Evolutionary conservation across 768 basidiomycete genomes (phyloP).

Genomic region (Termitomyces heimii): DNA sequence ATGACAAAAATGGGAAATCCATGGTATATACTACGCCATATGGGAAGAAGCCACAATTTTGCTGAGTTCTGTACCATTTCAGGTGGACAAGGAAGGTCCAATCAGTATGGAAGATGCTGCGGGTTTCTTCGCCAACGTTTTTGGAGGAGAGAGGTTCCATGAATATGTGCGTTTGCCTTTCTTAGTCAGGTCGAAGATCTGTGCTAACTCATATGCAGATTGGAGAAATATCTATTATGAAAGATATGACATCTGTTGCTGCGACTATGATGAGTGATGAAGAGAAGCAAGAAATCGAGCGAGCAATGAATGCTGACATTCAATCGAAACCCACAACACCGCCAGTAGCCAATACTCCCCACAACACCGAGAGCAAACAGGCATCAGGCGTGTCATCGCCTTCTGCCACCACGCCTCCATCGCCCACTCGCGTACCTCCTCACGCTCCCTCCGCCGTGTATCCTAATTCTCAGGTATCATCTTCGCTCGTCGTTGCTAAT

Average conservation of each 20-base stretch:
- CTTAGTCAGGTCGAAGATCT: neutral
- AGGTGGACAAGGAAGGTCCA: conserved; percentile 77
- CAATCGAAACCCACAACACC: conserved; percentile 18
- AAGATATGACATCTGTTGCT: conserved; percentile 83
- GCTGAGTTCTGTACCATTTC: neutral
- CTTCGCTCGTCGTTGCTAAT: conserved; percentile 18
- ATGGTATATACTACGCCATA: conserved; percentile 45
- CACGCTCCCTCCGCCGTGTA: conserved; percentile 8
- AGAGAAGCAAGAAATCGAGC: conserved; percentile 84
- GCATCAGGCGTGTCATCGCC: conserved; percentile 8
- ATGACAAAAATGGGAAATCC: conserved; percentile 92
- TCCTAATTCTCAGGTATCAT: conserved; percentile 5
- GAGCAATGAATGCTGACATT: conserved; percentile 46
- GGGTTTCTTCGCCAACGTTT: conserved; percentile 92
- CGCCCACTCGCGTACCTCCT: conserved; percentile 12
- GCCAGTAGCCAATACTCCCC: conserved; percentile 17
- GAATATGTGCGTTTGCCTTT: conserved; percentile 67
- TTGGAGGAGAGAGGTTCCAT: conserved; percentile 88
- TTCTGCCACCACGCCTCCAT: conserved; percentile 9
- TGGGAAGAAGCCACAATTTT: neutral
- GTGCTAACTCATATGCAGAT: conserved; percentile 47
- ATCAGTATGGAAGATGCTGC: conserved; percentile 86
- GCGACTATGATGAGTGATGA: conserved; percentile 89
- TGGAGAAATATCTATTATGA: conserved; percentile 94
- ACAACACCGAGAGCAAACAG: conserved; percentile 12